Conservation (phyloP, 2,329 filamentous ascomycete genomes). For the Parasarocladium wereldwijsianum region DNA sequence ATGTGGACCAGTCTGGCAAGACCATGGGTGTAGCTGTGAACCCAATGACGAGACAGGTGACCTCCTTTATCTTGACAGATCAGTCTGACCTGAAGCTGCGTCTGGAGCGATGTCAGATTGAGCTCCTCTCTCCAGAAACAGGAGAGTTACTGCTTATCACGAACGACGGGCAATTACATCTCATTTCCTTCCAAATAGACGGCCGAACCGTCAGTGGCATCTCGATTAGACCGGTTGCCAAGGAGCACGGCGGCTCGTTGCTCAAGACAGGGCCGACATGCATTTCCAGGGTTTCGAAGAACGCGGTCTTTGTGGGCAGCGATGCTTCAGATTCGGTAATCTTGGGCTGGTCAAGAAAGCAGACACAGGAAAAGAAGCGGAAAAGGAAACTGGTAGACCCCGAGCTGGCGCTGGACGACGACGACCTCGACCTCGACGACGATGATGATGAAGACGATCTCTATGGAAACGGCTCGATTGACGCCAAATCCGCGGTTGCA, state of each 20-base stretch:
- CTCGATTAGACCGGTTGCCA: constrained; percentile 49
- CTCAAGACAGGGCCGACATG: constrained; percentile 53
- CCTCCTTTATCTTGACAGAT: constrained; percentile 72
- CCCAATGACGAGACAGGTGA: constrained; percentile 68
- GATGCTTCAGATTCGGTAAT: constrained; percentile 71
- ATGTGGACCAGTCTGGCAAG: constrained; percentile 92
- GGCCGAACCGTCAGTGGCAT: constrained; percentile 84
- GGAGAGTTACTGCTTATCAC: constrained; percentile 79
- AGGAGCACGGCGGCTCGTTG: constrained; percentile 47
- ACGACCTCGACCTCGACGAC: constrained; percentile 38
- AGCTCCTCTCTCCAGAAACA: constrained; percentile 58
- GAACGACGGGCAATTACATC: constrained; percentile 56
- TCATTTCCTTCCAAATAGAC: constrained; percentile 74
- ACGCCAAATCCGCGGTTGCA: constrained; percentile 30
- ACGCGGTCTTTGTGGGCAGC: constrained; percentile 70
- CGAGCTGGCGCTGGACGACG: constrained; percentile 27
- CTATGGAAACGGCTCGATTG: constrained; percentile 49
- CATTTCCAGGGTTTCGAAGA: constrained; percentile 51
- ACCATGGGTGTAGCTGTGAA: constrained; percentile 88
- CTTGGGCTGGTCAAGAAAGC: constrained; percentile 62
- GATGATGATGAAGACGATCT: constrained; percentile 51
- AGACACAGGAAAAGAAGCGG: constrained; percentile 48
- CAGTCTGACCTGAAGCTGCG: constrained; percentile 69
- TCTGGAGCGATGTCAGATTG: constrained; percentile 67
- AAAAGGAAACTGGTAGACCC: constrained; percentile 45